These are phyloP conservation scores for Fragosphaeria purpurea DNA, from an alignment of 2,329 filamentous ascomycete species.

Conservation along the genomic window DNA sequence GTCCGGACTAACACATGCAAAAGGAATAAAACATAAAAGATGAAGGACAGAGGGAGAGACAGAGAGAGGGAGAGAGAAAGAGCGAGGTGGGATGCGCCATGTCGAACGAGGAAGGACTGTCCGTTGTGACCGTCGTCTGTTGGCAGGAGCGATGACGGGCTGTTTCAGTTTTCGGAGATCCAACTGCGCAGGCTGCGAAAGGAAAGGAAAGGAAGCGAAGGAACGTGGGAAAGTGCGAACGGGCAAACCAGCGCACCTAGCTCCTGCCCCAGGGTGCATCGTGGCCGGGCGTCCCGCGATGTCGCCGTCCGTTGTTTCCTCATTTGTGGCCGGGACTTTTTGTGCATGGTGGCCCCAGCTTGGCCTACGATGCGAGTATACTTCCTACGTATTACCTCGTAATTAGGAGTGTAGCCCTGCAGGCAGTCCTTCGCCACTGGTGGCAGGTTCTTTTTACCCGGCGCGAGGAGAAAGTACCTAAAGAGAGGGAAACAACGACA, in stretches of 20 bases:
- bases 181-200: not conserved
- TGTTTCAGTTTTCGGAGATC: constrained; percentile 3
- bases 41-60: not conserved
- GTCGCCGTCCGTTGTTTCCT: too few relatives aligned
- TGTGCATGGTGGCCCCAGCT: too few relatives aligned
- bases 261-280: too few relatives aligned
- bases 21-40: not conserved
- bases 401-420: not conserved
- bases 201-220: not conserved
- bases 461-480: not conserved
- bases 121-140: too few relatives aligned
- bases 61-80: not conserved
- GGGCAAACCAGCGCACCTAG: not conserved
- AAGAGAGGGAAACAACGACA: not conserved
- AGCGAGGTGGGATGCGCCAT: not conserved
- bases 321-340: too few relatives aligned
- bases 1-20: not conserved
- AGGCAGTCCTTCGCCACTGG: constrained; percentile 2
- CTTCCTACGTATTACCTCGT: too few relatives aligned
- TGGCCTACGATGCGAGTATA: too few relatives aligned
- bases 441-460: not conserved
- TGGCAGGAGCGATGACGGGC: too few relatives aligned
- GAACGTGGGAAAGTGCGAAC: not conserved
- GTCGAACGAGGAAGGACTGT: not conserved
- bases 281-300: too few relatives aligned